Conservation (phyloP, 805 yeast genomes). For the Cyberlindnera sargentensis region DNA sequence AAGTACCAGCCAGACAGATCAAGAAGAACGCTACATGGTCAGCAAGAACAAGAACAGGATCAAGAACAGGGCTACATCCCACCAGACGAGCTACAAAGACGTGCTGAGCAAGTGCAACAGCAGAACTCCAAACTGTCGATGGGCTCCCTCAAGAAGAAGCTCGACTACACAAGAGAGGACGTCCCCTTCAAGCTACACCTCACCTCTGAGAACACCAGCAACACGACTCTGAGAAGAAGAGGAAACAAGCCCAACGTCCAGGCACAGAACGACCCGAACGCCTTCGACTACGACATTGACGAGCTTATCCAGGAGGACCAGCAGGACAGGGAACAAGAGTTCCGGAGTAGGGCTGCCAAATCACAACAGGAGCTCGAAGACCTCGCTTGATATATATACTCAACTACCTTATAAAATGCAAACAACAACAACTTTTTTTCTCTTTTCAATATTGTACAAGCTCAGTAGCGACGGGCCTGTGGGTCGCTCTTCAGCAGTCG, state of each 20-base stretch:
- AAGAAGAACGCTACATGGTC: background rate
- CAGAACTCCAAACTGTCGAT: slow-evolving; percentile 7
- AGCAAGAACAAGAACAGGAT: background rate
- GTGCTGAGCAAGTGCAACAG: slow-evolving; percentile 5
- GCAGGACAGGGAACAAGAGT: slow-evolving; percentile 11
- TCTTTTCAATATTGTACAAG: background rate
- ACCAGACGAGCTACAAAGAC: slow-evolving; percentile 18
- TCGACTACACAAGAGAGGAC: slow-evolving; percentile 15
- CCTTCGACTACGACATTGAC: slow-evolving; percentile 23
- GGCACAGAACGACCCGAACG: slow-evolving; percentile 15
- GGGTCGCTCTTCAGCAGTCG: slow-evolving; percentile 34
- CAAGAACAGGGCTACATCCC: slow-evolving; percentile 17
- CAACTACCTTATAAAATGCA: background rate
- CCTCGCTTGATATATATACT: slow-evolving; percentile 7
- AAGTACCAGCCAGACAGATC: slow-evolving; percentile 16
- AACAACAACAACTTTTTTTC: background rate
- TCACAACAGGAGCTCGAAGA: slow-evolving; percentile 16
- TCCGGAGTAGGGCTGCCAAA: slow-evolving; percentile 11
- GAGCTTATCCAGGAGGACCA: slow-evolving; percentile 21
- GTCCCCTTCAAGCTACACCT: slow-evolving; percentile 18
- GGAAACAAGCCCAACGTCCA: slow-evolving; percentile 1
- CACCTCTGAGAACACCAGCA: background rate
- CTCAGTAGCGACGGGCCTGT: background rate
- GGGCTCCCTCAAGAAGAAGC: slow-evolving; percentile 8
- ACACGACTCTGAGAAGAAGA: slow-evolving; percentile 13